Conservation (phyloP, 2,329 filamentous ascomycete genomes). For the Xylaria sp. region DNA sequence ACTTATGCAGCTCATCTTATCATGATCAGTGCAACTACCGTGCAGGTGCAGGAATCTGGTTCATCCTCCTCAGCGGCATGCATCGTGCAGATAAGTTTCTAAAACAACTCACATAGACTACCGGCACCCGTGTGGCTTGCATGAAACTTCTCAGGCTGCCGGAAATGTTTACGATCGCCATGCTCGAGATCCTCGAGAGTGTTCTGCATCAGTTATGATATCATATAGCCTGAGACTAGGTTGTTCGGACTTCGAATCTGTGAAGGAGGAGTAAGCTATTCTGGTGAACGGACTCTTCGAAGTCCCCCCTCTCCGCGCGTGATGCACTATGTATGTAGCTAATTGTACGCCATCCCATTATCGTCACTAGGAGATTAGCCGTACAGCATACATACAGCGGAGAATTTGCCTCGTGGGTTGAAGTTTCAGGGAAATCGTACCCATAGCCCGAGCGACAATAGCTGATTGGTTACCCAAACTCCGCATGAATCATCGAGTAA, state of each 20-base stretch:
- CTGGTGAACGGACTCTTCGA: constrained; percentile 5
- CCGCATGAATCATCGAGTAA: constrained; percentile 25
- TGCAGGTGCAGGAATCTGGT: constrained; percentile 29
- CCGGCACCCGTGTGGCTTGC: constrained; percentile 25
- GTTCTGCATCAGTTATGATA: constrained; percentile 25
- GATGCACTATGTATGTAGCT: constrained; percentile 15
- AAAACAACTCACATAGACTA: constrained; percentile 7
- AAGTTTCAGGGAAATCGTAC: constrained; percentile 27
- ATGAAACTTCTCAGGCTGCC: constrained; percentile 34
- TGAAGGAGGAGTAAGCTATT: constrained; percentile 14
- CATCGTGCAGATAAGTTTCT: constrained; percentile 25
- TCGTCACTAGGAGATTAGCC: constrained; percentile 27
- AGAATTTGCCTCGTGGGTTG: constrained; percentile 39
- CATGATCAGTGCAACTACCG: constrained; percentile 33
- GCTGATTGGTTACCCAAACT: constrained; percentile 17
- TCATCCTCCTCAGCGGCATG: constrained; percentile 27
- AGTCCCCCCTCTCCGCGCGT: not conserved
- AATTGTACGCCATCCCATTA: constrained; percentile 15
- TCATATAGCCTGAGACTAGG: constrained; percentile 9
- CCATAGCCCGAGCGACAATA: constrained; percentile 5
- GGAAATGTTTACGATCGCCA: constrained; percentile 25
- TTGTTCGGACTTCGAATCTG: constrained; percentile 29
- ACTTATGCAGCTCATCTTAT: constrained; percentile 26
- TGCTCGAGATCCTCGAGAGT: constrained; percentile 11
- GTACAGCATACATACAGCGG: constrained; percentile 34